These are phyloP conservation scores for Chlorella sp. DNA, from an alignment of 139 green algal genomes.

Conservation along the genomic window DNA sequence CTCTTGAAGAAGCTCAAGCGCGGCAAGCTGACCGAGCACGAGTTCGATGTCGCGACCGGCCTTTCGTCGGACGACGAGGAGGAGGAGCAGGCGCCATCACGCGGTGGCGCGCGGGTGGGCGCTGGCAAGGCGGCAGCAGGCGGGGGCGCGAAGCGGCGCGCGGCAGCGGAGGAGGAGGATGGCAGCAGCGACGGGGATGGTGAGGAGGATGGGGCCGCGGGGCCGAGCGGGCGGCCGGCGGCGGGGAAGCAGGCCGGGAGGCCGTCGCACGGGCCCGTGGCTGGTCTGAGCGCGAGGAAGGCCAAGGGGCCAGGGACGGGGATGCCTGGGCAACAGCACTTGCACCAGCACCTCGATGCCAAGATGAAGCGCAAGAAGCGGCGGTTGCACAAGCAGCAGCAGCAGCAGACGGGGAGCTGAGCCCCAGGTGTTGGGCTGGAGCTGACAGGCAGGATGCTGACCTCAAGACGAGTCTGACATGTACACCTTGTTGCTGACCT, in stretches of 20 bases:
- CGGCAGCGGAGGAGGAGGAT: neutral
- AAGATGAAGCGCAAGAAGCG: neutral
- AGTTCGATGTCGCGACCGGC: slow-evolving; percentile 45
- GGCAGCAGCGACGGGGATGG: neutral
- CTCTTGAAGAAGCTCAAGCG: slow-evolving; percentile 63
- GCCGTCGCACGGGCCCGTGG: neutral
- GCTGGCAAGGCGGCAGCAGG: neutral
- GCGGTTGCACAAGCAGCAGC: no score
- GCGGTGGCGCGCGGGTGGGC: neutral
- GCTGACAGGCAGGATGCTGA: no score
- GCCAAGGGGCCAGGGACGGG: neutral
- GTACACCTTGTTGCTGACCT: no score
- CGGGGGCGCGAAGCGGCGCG: neutral
- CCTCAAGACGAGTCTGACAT: no score
- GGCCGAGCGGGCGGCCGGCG: neutral
- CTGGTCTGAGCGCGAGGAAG: neutral
- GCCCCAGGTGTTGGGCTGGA: no score
- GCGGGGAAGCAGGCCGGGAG: no score
- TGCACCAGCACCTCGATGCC: neutral
- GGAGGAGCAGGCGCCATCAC: slow-evolving; percentile 13
- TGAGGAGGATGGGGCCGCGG: neutral
- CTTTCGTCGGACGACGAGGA: slow-evolving; percentile 13
- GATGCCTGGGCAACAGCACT: neutral
- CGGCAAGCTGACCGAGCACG: slow-evolving; percentile 40
- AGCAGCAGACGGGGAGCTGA: no score